Evolutionary conservation across 2,329 filamentous ascomycete genomes (phyloP), one percentile per base, ranked within the genome.

Genomic region (Talaromyces sp.): DNA sequence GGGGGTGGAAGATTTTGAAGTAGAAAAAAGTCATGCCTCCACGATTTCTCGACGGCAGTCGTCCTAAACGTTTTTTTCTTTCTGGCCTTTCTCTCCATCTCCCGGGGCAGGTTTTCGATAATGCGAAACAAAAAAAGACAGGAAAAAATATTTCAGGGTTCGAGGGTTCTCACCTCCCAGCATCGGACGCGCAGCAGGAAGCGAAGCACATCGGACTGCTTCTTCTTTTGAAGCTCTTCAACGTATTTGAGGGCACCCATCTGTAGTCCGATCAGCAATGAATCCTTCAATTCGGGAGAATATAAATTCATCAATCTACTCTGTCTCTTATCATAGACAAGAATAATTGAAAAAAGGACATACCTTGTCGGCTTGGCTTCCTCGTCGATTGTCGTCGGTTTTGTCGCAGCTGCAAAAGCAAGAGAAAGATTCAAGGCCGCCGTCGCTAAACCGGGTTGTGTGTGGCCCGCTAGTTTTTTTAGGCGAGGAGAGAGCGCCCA

Each of bases 181-280:
- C 95, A 99, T 85, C 95, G 93, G 80, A 96, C 92, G 82, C 92
- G 93, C 83, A 97, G 91, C 84, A 99, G 89, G 88, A 99, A 99
- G 86, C 93, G 93, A 86, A 98, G 91, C 79, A 99, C 90, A 88
- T 99, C 95, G 82, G 91, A 96, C 89, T 99, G 95, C 92, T 99
- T 99, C 91, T 96, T 97, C 92, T 99, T 98, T 83, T 97, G 92
- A 86, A 99, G 90, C 88, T 99, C 95, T 89, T 99, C 96, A 84
- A 99, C 91, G 86, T 96, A 99, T 86, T 99, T 99, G 83, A 97
- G 91, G 86, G 93, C 93, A 90, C 95, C 95, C 95, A 97, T 97
- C 87, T 93, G 63, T 31, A 52, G 2, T 24, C 68, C 55, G 70
- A 66, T 63, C 43, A 55, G 52, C 38, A 29, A n/a, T n/a, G 32